Conservation (phyloP, 345 rosid genomes). For the Brassica cretica region DNA sequence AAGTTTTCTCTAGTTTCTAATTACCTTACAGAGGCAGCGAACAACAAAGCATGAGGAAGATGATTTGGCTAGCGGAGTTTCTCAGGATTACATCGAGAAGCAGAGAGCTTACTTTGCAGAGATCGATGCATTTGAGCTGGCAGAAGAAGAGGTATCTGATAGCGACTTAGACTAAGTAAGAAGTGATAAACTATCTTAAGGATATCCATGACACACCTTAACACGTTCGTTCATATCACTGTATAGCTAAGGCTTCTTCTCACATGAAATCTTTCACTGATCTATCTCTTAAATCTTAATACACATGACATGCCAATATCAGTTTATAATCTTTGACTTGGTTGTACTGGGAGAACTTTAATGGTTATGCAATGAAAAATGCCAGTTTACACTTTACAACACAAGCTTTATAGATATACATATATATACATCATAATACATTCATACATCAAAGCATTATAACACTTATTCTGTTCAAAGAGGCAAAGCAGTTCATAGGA, state of each 20-base stretch:
- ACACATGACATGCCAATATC: constrained; percentile 24
- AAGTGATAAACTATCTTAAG: constrained; percentile 17
- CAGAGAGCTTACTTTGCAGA: constrained; percentile 77
- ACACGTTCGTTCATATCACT: constrained; percentile 28
- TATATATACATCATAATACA: constrained; percentile 17
- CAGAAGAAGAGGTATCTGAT: constrained; percentile 63
- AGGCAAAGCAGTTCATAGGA: constrained; percentile 21
- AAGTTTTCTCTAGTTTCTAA: constrained; percentile 7
- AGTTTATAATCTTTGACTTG: constrained; percentile 22
- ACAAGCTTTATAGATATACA: background rate
- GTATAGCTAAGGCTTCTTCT: constrained; percentile 33
- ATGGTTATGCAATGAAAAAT: constrained; percentile 5
- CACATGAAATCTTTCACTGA: constrained; percentile 21
- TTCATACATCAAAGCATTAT: constrained; percentile 29
- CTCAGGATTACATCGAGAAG: constrained; percentile 54
- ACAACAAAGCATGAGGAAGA: constrained; percentile 23
- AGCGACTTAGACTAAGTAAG: constrained; percentile 49
- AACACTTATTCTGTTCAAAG: constrained; percentile 11
- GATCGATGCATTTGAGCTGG: constrained; percentile 70
- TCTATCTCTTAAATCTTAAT: constrained; percentile 11
- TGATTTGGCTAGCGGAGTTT: constrained; percentile 21
- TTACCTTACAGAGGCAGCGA: constrained; percentile 47
- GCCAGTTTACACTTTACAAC: constrained; percentile 1
- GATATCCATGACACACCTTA: constrained; percentile 26
- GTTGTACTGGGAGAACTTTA: background rate